Evolutionary conservation across 805 yeast genomes (phyloP), one percentile per base, ranked within the genome.

Genomic region (Saccharomycopsis lassenensis): DNA sequence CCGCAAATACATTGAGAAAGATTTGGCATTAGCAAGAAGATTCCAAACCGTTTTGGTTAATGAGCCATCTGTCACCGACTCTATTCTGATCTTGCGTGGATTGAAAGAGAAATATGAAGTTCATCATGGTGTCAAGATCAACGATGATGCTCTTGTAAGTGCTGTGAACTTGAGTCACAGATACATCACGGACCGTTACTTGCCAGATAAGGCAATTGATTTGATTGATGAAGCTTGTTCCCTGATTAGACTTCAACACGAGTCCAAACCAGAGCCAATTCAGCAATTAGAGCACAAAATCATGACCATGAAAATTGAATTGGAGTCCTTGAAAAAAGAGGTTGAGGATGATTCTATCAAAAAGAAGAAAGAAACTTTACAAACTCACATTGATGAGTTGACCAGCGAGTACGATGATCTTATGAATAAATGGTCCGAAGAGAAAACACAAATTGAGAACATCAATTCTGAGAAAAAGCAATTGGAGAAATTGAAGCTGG

Each of bases 141-240:
- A 89, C 3, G 98, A 89, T 53, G 71, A 86, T 33, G 95, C 98
- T 0, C 64, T 89, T 38, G 96, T 89, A 2, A 81, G 95, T 0
- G 95, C 97, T 8, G 95, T 95, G 0, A 77, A 83, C 5, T 73
- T 87, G 52, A 76, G 93, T 32, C 83, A 85, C 52, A 69, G 98
- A 45, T 89, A 89, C 55, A 83, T 89, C 38, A 81, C 93, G 2
- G 96, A 89, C 55, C 62, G 97, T 37, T 86, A 76, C 50, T 62
- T 89, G 25, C 98, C 98, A 1, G 98, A 89, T 53, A 89, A 89
- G 62, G 97, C 97, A 15, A 89, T 89, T 46, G 98, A 89, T 57
- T 68, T 89, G 46, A 91, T 89, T 2, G 98, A 89, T 59, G 98
- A 89, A 54, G 96, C 97, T 0, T 87, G 97, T 61, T 91, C 96